phyloP scores from a whole-genome alignment of 2,329 filamentous ascomycete species.

The Botrytis fabae region DNA sequence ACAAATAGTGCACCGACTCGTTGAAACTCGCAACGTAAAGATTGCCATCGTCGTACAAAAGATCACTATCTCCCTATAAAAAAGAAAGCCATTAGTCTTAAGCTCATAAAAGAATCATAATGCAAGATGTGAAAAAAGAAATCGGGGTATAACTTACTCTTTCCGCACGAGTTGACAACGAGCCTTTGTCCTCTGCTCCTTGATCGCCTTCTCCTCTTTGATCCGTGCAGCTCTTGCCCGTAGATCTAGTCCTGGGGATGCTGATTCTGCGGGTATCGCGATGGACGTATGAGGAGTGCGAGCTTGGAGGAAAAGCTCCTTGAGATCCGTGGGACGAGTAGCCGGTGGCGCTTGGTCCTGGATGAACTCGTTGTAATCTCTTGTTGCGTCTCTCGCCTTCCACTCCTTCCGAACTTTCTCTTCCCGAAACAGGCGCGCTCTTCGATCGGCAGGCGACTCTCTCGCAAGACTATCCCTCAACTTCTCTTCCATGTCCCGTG shows the following conservation, averaged over 20 bases:
- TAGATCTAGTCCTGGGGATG: background rate
- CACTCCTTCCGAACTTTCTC: background rate
- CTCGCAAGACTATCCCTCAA: background rate
- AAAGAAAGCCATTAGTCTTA: background rate
- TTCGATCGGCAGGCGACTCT: background rate
- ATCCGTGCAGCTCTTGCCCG: background rate
- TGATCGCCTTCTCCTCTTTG: background rate
- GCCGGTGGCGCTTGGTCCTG: background rate
- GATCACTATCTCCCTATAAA: background rate
- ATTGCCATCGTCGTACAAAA: background rate
- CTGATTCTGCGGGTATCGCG: fast-evolving
- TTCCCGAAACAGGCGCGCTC: background rate
- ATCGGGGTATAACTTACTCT: background rate
- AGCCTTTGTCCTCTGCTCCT: background rate
- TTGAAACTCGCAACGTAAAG: background rate
- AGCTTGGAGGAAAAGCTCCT: background rate
- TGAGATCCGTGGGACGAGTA: background rate
- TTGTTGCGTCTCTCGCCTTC: background rate
- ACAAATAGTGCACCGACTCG: background rate
- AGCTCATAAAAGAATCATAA: background rate
- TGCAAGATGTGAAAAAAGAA: background rate
- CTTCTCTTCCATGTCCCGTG: background rate
- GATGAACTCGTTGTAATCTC: background rate
- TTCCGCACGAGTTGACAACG: background rate
- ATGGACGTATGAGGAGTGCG: fast-evolving